Conservation (phyloP, 768 basidiomycete genomes). For the Phaeolepiota aurea region DNA sequence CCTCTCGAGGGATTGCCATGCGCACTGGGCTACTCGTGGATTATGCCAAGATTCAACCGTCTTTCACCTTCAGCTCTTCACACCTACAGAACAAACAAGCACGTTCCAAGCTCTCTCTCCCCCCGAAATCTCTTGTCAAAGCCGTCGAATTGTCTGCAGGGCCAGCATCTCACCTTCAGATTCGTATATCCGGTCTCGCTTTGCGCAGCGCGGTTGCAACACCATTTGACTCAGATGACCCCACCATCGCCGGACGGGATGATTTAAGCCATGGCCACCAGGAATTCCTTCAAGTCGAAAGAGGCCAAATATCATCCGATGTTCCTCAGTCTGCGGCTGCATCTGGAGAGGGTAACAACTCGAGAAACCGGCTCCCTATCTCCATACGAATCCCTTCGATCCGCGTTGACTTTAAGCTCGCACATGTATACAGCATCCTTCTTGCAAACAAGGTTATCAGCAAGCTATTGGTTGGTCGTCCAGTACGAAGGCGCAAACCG, state of each 20-base stretch:
- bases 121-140: conserved; percentile 40
- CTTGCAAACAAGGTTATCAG: conserved; percentile 50
- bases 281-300: conserved; percentile 36
- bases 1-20: conserved; percentile 63
- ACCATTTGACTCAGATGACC: conserved; percentile 59
- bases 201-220: conserved; percentile 62
- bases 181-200: conserved; percentile 38
- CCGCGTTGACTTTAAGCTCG: conserved; percentile 45
- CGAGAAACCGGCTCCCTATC: conserved; percentile 10
- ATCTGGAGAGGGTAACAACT: conserved; percentile 1
- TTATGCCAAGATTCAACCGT: conserved; percentile 45
- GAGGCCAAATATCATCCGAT: conserved; percentile 17
- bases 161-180: conserved; percentile 31
- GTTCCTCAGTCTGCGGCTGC: conserved; percentile 17
- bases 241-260: conserved; percentile 45
- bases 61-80: conserved; percentile 23
- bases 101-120: conserved; percentile 47
- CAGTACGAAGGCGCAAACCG: neutral
- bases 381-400: conserved; percentile 45
- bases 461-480: conserved; percentile 20
- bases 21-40: conserved; percentile 45
- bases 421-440: conserved; percentile 62
- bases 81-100: conserved; percentile 28
- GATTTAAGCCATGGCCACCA: conserved; percentile 31
- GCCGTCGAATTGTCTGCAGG: conserved; percentile 27